Conservation (phyloP, 2,329 filamentous ascomycete species). For the Pleurostoma richardsiae region DNA sequence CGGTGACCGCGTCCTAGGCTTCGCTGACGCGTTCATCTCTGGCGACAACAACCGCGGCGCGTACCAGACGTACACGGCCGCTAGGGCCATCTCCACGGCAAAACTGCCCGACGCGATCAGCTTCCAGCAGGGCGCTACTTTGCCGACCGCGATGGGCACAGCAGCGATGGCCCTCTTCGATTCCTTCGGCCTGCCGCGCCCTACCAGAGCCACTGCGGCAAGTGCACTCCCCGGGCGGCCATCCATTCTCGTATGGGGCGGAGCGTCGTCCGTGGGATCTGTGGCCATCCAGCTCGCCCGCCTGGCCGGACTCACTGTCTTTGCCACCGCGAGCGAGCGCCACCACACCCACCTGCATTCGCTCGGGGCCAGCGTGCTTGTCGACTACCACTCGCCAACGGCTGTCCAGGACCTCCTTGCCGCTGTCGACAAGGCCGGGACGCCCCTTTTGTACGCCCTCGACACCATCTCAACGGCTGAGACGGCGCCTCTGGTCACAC, state of each 20-base stretch:
- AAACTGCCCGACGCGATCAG: neutral
- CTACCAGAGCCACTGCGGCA: neutral
- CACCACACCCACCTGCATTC: slow-evolving; percentile 8
- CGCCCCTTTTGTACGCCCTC: neutral
- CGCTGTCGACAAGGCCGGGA: neutral
- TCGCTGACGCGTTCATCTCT: neutral
- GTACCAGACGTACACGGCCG: slow-evolving; percentile 2
- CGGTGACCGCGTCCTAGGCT: neutral
- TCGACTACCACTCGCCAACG: slow-evolving; percentile 8
- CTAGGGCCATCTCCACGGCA: neutral
- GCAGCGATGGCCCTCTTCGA: slow-evolving; percentile 2
- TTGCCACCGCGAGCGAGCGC: slow-evolving; percentile 9
- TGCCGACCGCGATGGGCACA: slow-evolving; percentile 1
- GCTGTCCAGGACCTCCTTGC: neutral
- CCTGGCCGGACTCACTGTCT: slow-evolving; percentile 9
- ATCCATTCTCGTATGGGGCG: slow-evolving; percentile 8
- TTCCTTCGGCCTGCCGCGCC: neutral
- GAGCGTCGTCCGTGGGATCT: slow-evolving; percentile 7
- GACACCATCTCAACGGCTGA: neutral
- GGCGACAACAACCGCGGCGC: slow-evolving; percentile 11
- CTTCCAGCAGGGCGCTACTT: slow-evolving; percentile 1
- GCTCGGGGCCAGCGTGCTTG: slow-evolving; percentile 9
- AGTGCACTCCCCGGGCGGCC: neutral
- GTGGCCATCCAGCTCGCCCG: slow-evolving; percentile 10
- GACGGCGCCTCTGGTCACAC: neutral